phyloP scores from a whole-genome alignment of 345 rosid species.

The Eutrema heterophyllum region DNA sequence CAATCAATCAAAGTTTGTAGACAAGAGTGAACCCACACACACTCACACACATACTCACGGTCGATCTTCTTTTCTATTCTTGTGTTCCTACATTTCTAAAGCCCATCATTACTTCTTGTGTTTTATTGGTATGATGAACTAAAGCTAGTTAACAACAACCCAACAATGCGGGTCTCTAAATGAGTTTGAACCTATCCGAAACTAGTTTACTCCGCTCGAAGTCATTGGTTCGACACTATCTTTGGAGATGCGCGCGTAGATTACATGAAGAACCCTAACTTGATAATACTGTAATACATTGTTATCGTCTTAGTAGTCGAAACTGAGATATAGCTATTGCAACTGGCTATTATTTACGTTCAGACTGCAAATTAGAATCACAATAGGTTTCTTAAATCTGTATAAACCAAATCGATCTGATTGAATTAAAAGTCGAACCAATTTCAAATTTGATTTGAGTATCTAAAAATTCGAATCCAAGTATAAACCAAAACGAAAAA shows the following conservation, averaged over 20 bases:
- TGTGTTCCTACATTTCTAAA: slow-evolving; percentile 21
- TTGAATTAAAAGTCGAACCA: neutral
- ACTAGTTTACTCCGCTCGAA: neutral
- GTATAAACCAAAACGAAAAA: neutral
- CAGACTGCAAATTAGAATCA: neutral
- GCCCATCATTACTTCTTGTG: slow-evolving; percentile 27
- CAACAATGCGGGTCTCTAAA: slow-evolving; percentile 16
- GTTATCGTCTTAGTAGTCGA: neutral
- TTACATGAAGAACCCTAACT: neutral
- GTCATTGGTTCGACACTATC: neutral
- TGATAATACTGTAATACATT: neutral
- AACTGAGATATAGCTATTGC: neutral
- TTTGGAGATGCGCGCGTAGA: neutral
- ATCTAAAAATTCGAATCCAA: neutral
- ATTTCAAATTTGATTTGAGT: neutral
- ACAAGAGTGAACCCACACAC: slow-evolving; percentile 31
- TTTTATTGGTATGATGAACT: slow-evolving; percentile 20
- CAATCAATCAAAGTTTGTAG: slow-evolving; percentile 23
- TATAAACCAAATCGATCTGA: neutral
- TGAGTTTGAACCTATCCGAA: slow-evolving; percentile 2
- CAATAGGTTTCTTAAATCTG: neutral
- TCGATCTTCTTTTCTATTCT: slow-evolving; percentile 25
- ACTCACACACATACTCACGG: slow-evolving; percentile 31
- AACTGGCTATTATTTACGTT: neutral
- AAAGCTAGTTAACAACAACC: slow-evolving; percentile 8